These are phyloP conservation scores for Bipolaris bicolor DNA, from an alignment of 2,329 filamentous ascomycete species.

Conservation along the genomic window DNA sequence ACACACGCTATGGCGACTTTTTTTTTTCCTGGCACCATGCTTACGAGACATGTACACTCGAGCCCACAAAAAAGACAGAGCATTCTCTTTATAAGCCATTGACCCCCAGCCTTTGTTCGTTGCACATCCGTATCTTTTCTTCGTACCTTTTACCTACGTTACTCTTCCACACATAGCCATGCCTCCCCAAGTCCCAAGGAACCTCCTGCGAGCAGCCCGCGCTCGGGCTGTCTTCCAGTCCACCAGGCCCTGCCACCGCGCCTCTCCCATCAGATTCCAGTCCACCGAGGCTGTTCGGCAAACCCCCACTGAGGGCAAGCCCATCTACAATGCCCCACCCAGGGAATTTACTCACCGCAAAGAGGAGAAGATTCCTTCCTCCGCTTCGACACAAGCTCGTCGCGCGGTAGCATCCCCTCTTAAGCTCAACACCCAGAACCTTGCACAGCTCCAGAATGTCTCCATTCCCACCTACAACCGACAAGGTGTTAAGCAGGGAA, in stretches of 20 bases:
- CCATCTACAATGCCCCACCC: constrained; percentile 15
- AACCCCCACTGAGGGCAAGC: constrained; percentile 6
- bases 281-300: constrained; percentile 17
- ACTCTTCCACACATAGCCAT: constrained; percentile 3
- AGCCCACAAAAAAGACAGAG: constrained; percentile 18
- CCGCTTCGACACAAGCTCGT: constrained; percentile 1
- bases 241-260: constrained; percentile 12
- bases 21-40: constrained; percentile 15
- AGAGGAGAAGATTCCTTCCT: constrained; percentile 8
- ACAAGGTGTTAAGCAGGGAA: constrained; percentile 35
- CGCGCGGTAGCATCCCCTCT: constrained; percentile 4
- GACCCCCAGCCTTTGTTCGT: constrained; percentile 1
- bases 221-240: constrained; percentile 20
- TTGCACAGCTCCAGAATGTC: constrained; percentile 28
- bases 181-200: constrained; percentile 22
- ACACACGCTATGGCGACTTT: constrained; percentile 11
- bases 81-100: constrained; percentile 10
- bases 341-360: constrained; percentile 8
- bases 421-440: constrained; percentile 30
- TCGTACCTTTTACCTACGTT: background rate
- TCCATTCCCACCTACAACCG: constrained; percentile 34
- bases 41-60: constrained; percentile 6
- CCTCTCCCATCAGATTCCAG: constrained; percentile 16
- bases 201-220: constrained; percentile 19
- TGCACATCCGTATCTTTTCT: constrained; percentile 8